These are phyloP conservation scores for Xylaria sp. DNA, from an alignment of 2,329 filamentous ascomycete genomes.

Conservation along the genomic window DNA sequence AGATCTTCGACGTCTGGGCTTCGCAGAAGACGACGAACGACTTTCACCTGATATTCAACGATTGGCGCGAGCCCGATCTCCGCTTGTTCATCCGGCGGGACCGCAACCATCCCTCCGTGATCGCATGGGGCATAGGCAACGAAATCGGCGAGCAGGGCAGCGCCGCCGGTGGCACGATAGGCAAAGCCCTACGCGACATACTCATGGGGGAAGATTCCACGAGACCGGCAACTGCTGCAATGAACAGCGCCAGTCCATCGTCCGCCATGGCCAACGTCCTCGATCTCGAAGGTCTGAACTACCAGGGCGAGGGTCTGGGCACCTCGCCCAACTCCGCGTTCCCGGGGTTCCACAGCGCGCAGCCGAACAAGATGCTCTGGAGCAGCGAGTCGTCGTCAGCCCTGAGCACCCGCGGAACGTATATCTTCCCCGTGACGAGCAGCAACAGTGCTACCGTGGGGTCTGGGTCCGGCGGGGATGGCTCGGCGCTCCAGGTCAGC, in stretches of 20 bases:
- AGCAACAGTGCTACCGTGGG: slow-evolving; percentile 54
- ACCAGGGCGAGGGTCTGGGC: slow-evolving; percentile 62
- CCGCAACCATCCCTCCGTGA: slow-evolving; percentile 64
- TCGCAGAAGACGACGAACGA: slow-evolving; percentile 59
- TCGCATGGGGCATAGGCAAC: slow-evolving; percentile 66
- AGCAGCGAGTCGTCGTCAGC: slow-evolving; percentile 57
- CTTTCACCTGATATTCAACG: slow-evolving; percentile 62
- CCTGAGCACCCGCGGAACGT: slow-evolving; percentile 62
- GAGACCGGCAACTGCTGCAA: slow-evolving; percentile 56
- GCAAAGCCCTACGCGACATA: slow-evolving; percentile 55
- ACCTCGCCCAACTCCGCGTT: slow-evolving; percentile 27
- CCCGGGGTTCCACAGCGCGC: slow-evolving; percentile 55
- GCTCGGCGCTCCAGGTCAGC: slow-evolving; percentile 54
- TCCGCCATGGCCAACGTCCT: slow-evolving; percentile 54
- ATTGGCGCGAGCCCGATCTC: slow-evolving; percentile 66
- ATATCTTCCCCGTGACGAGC: slow-evolving; percentile 62
- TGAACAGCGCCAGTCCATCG: slow-evolving; percentile 59
- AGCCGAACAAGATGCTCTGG: slow-evolving; percentile 60
- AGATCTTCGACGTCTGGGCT: slow-evolving; percentile 66
- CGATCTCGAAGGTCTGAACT: slow-evolving; percentile 65
- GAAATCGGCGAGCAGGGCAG: slow-evolving; percentile 61
- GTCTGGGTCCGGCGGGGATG: slow-evolving; percentile 55
- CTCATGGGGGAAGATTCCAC: slow-evolving; percentile 60
- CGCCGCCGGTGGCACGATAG: slow-evolving; percentile 40
- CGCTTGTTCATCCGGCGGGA: slow-evolving; percentile 64